Percentiles rank a stretch among this genome's conserved stretches.
Evolutionary conservation across 2,329 filamentous ascomycete genomes (phyloP).

Genomic region (Aspergillus nomiae): DNA sequence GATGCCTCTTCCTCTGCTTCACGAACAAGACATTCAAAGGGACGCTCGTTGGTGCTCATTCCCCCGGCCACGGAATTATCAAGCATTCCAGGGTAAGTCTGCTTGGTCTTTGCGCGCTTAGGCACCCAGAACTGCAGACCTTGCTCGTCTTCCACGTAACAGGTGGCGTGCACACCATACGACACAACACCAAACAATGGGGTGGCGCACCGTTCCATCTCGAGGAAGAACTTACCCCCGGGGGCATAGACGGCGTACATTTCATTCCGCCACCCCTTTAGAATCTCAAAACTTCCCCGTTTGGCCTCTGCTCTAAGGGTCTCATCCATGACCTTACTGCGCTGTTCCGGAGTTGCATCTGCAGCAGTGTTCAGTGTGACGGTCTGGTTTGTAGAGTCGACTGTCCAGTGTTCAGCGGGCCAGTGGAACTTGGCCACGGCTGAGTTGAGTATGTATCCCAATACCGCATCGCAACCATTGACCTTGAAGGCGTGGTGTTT

Average conservation of each 20-base stretch:
- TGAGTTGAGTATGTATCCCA: slow-evolving; percentile 61
- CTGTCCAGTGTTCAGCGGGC: slow-evolving; percentile 59
- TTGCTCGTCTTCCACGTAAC: slow-evolving; percentile 60
- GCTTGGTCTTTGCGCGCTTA: slow-evolving; percentile 72
- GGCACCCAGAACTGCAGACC: slow-evolving; percentile 84
- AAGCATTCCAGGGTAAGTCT: slow-evolving; percentile 86
- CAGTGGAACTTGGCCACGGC: slow-evolving; percentile 46
- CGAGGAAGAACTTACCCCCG: slow-evolving; percentile 62
- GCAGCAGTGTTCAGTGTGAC: slow-evolving; percentile 62
- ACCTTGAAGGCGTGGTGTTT: slow-evolving; percentile 68
- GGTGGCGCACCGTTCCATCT: slow-evolving; percentile 74
- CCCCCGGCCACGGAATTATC: slow-evolving; percentile 93
- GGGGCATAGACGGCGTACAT: slow-evolving; percentile 74
- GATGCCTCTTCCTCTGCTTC: slow-evolving; percentile 90
- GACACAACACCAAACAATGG: slow-evolving; percentile 74
- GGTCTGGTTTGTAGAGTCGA: slow-evolving; percentile 63
- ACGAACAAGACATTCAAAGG: slow-evolving; percentile 78
- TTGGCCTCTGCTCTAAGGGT: slow-evolving; percentile 69
- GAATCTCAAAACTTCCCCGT: slow-evolving; percentile 70
- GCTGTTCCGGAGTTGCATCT: slow-evolving; percentile 61
- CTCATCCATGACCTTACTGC: slow-evolving; percentile 59
- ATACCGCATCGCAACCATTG: slow-evolving; percentile 62
- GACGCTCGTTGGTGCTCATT: slow-evolving; percentile 76
- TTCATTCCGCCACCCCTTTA: slow-evolving; percentile 80
- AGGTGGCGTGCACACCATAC: slow-evolving; percentile 82